These are phyloP conservation scores for Moesziomyces antarcticus DNA, from an alignment of 1,284 basidiomycete species.

Conservation along the genomic window DNA sequence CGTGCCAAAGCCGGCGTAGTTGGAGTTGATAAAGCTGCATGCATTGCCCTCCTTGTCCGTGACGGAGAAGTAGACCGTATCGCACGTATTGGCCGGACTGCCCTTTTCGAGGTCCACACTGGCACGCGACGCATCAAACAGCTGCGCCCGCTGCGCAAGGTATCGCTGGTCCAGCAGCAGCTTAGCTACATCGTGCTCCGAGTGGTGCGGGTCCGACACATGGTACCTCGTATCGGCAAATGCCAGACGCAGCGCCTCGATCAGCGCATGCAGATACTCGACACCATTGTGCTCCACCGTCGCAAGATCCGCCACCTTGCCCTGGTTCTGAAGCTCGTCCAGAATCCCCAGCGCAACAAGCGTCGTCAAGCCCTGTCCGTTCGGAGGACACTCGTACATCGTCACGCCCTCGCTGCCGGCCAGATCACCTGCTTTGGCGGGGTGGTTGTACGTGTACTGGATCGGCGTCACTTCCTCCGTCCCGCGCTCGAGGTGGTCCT, in stretches of 20 bases:
- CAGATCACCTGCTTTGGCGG: constrained; percentile 33
- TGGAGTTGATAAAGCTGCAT: constrained; percentile 93
- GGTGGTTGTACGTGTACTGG: constrained; percentile 80
- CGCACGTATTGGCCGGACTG: constrained; percentile 81
- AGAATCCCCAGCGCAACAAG: constrained; percentile 91
- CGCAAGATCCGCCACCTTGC: constrained; percentile 76
- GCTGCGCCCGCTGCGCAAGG: constrained; percentile 79
- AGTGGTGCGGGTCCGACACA: constrained; percentile 84
- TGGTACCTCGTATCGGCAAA: constrained; percentile 86
- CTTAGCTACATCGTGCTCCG: constrained; percentile 74
- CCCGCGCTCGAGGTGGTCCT: constrained; percentile 73
- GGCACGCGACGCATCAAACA: constrained; percentile 79
- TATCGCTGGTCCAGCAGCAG: constrained; percentile 74
- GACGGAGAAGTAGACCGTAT: constrained; percentile 91
- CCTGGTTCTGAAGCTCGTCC: constrained; percentile 82
- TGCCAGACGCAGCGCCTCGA: constrained; percentile 81
- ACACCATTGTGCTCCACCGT: constrained; percentile 87
- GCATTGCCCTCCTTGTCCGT: constrained; percentile 82
- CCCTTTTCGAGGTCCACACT: constrained; percentile 79
- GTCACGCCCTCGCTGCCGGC: constrained; percentile 71
- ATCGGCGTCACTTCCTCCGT: constrained; percentile 87
- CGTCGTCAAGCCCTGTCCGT: constrained; percentile 95
- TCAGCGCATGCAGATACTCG: constrained; percentile 86
- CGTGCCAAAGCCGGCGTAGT: constrained; percentile 74
- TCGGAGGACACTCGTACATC: constrained; percentile 81